A percentile compares a stretch with the other conserved stretches of the same genome.
Conservation (phyloP, 352 stramenopile species). For the Globisporangium spiculum region DNA sequence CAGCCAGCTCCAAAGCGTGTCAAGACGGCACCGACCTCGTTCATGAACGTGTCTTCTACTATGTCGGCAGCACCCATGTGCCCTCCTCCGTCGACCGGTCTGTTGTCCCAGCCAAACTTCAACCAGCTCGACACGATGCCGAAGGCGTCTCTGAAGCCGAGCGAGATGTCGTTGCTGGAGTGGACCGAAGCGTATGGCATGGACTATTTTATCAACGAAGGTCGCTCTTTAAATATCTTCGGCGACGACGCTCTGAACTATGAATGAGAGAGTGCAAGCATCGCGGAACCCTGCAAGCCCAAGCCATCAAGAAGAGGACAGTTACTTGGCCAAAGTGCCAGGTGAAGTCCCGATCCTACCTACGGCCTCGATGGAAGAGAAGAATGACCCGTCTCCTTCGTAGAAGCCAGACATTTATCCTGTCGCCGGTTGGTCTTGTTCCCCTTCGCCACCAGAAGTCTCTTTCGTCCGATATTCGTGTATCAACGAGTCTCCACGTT, state of each 20-base stretch:
- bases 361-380: neutral
- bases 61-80: constrained; percentile 11
- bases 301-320: neutral
- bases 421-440: neutral
- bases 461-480: neutral
- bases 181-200: constrained; percentile 80
- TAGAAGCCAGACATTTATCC: neutral
- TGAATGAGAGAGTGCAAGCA: constrained; percentile 27
- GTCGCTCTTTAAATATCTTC: constrained; percentile 54
- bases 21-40: constrained; percentile 19
- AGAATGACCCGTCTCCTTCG: neutral
- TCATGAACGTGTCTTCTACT: neutral
- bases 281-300: neutral
- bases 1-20: constrained; percentile 41
- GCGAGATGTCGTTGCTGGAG: constrained; percentile 71
- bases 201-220: constrained; percentile 76
- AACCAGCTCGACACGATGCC: constrained; percentile 32
- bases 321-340: neutral
- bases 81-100: constrained; percentile 11
- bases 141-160: constrained; percentile 45
- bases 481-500: neutral
- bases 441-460: neutral
- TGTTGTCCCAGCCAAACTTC: constrained; percentile 22
- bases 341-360: neutral
- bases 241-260: constrained; percentile 43